phyloP scores from a whole-genome alignment of 2,329 filamentous ascomycete species.

The Sporothrix humicola region DNA sequence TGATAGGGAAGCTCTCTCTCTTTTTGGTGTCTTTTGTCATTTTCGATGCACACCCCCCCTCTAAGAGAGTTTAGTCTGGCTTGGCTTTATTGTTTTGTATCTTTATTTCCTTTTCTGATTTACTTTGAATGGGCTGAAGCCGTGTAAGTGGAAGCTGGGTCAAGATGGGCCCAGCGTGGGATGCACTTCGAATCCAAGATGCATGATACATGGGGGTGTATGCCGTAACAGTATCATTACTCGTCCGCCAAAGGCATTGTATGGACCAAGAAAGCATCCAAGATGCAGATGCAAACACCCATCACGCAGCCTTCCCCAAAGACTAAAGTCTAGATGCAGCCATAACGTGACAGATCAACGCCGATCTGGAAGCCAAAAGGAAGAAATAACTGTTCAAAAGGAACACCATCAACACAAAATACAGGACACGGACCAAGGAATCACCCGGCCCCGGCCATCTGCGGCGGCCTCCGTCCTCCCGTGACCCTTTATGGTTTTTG shows the following conservation, averaged over 20 bases:
- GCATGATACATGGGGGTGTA: neutral
- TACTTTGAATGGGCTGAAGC: neutral
- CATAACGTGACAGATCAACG: constrained; percentile 4
- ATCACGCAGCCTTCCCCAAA: neutral
- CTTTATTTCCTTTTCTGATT: constrained; percentile 11
- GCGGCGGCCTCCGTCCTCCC: constrained; percentile 17
- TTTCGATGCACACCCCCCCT: constrained; percentile 23
- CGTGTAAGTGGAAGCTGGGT: neutral
- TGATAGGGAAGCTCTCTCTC: constrained; percentile 1
- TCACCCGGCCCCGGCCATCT: constrained; percentile 13
- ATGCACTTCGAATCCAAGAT: neutral
- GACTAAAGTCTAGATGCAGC: neutral
- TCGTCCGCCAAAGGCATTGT: neutral
- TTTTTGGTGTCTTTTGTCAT: neutral
- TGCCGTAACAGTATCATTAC: neutral
- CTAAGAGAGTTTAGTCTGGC: constrained; percentile 6
- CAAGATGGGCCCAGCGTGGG: neutral
- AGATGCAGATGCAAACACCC: neutral
- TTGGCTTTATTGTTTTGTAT: constrained; percentile 1
- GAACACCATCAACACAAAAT: too few species aligned
- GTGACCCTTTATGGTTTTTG: neutral
- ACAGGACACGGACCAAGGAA: neutral
- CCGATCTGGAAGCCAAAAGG: neutral
- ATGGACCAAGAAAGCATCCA: neutral
- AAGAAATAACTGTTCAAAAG: neutral